A percentile compares a stretch with the other conserved stretches of the same genome.
Evolutionary conservation across 1,139 yeast genomes (phyloP).

Genomic region (Lodderomyces metapsilosis): DNA sequence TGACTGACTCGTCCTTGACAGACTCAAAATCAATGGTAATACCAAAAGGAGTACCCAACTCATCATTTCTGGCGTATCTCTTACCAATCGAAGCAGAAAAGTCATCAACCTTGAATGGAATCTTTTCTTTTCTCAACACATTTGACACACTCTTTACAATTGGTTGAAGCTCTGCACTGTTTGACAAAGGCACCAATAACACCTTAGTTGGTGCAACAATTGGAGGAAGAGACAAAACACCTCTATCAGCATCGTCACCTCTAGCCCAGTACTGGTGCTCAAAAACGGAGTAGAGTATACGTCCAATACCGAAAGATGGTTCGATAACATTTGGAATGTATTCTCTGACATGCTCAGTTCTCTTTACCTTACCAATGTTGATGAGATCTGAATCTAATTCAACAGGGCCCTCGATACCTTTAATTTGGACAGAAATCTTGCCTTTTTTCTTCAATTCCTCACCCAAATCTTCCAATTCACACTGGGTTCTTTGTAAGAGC

Average conservation of each 20-base stretch:
- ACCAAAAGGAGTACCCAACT: slow-evolving; percentile 99
- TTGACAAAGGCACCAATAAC: slow-evolving; percentile 88
- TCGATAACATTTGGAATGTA: slow-evolving; percentile 97
- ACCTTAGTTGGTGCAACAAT: slow-evolving; percentile 98
- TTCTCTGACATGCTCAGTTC: slow-evolving; percentile 90
- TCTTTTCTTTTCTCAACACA: slow-evolving; percentile 72
- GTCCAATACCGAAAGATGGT: slow-evolving; percentile 99
- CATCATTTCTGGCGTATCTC: slow-evolving; percentile 98
- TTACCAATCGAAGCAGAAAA: slow-evolving; percentile 98
- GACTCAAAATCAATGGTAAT: slow-evolving; percentile 97
- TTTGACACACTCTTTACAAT: slow-evolving; percentile 68
- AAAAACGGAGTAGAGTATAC: slow-evolving; percentile 87
- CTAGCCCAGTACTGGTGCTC: slow-evolving; percentile 97
- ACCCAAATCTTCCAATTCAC: slow-evolving; percentile 77
- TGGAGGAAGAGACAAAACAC: slow-evolving; percentile 91
- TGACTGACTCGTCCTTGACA: slow-evolving; percentile 82
- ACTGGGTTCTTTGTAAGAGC: slow-evolving; percentile 75
- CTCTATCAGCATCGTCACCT: slow-evolving; percentile 88
- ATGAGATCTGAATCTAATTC: slow-evolving; percentile 75
- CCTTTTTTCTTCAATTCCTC: slow-evolving; percentile 64
- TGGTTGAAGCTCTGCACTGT: slow-evolving; percentile 77
- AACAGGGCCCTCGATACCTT: slow-evolving; percentile 56
- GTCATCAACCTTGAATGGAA: slow-evolving; percentile 96
- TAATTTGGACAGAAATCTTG: slow-evolving; percentile 62
- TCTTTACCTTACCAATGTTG: slow-evolving; percentile 72